Percentiles rank a stretch among this genome's conserved stretches.
Conservation (phyloP, 306 rosid species). For the Lablab purpureus region DNA sequence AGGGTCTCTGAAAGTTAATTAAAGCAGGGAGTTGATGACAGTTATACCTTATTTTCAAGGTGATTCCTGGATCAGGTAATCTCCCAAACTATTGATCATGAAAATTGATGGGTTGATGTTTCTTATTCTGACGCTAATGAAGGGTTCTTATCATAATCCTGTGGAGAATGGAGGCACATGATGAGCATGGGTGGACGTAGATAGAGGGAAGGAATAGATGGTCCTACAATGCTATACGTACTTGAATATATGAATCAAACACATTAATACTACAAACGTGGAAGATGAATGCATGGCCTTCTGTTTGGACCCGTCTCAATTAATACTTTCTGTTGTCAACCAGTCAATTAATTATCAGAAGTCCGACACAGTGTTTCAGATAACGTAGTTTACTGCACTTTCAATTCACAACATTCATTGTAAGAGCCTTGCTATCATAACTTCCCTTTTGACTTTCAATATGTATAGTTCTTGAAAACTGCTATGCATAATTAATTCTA, state of each 20-base stretch:
- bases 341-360: constrained; percentile 35
- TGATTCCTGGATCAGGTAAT: constrained; percentile 15
- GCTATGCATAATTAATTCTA: neutral
- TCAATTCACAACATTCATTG: constrained; percentile 1
- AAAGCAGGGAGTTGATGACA: constrained; percentile 11
- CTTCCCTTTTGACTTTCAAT: constrained; percentile 15
- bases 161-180: too few species aligned
- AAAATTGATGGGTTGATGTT: constrained; percentile 34
- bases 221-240: constrained; percentile 33
- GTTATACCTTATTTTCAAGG: constrained; percentile 36
- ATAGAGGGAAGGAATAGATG: too few species aligned
- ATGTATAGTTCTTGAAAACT: constrained; percentile 23
- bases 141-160: constrained; percentile 32
- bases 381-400: constrained; percentile 15
- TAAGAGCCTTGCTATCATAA: neutral
- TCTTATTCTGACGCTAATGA: constrained; percentile 13
- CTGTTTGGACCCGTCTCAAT: neutral
- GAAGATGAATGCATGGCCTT: neutral
- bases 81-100: constrained; percentile 15
- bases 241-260: constrained; percentile 19
- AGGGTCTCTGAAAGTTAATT: neutral
- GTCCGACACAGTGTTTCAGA: constrained; percentile 29
- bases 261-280: constrained; percentile 10
- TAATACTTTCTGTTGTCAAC: constrained; percentile 1
- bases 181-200: too few species aligned